Evolutionary conservation across 2,329 filamentous ascomycete genomes (phyloP).

Genomic region (Pseudovirgaria hyperparasitica): DNA sequence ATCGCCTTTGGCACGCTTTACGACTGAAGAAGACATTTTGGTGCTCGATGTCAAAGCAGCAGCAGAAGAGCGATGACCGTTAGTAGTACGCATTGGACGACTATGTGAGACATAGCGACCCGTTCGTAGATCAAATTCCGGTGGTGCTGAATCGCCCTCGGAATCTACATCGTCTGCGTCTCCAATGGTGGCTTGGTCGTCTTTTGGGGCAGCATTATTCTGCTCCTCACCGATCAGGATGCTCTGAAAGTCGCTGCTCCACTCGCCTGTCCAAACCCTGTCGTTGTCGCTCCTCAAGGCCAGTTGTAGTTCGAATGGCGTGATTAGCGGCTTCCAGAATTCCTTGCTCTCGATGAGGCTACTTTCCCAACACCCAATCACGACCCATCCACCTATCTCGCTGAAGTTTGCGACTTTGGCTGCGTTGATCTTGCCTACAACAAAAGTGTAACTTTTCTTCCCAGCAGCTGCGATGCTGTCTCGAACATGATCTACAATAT

Average conservation of each 20-base stretch:
- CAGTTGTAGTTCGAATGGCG: conserved; percentile 82
- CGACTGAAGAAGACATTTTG: conserved; percentile 37
- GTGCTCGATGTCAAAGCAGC: conserved; percentile 2
- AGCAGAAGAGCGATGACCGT: conserved; percentile 13
- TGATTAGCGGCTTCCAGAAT: conserved; percentile 81
- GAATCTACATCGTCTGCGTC: conserved; percentile 49
- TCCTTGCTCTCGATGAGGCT: conserved; percentile 78
- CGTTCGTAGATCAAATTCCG: conserved; percentile 85
- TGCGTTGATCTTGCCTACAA: conserved; percentile 91
- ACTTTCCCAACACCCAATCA: conserved; percentile 97
- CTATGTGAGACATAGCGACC: conserved; percentile 70
- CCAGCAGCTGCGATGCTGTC: conserved; percentile 61
- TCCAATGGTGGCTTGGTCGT: conserved; percentile 15
- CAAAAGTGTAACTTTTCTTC: conserved; percentile 93
- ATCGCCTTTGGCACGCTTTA: conserved; percentile 54
- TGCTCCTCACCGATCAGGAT: conserved; percentile 32
- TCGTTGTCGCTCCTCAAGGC: conserved; percentile 63
- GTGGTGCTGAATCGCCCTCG: conserved; percentile 55
- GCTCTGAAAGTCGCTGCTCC: conserved; percentile 75
- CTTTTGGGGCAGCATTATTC: conserved; percentile 6
- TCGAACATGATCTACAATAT: conserved; percentile 63
- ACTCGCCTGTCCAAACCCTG: conserved; percentile 74
- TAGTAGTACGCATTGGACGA: conserved; percentile 47
- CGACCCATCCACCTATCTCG: conserved; percentile 92
- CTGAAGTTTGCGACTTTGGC: conserved; percentile 95